These are phyloP conservation scores for Phytophthora meadii DNA, from an alignment of 352 stramenopile genomes.

Conservation along the genomic window DNA sequence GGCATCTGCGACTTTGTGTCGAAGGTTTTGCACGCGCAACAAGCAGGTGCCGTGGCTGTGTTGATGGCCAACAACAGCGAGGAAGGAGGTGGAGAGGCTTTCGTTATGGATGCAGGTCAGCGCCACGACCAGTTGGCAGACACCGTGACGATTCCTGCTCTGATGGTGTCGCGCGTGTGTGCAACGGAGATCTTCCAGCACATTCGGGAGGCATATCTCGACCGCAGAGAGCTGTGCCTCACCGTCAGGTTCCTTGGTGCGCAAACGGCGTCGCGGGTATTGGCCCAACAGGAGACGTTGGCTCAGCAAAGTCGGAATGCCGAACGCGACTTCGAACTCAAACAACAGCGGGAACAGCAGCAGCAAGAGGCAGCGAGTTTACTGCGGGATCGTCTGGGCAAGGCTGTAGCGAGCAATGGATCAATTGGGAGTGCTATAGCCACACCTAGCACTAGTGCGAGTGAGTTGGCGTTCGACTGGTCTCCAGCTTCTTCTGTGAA, in stretches of 20 bases:
- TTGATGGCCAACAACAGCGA: slow-evolving; percentile 64
- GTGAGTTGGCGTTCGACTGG: slow-evolving; percentile 24
- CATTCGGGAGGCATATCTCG: slow-evolving; percentile 55
- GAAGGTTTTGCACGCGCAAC: slow-evolving; percentile 74
- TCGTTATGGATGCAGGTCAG: slow-evolving; percentile 76
- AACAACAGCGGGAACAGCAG: slow-evolving; percentile 50
- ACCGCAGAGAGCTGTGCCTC: slow-evolving; percentile 44
- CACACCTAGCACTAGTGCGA: slow-evolving; percentile 26
- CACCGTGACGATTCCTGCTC: slow-evolving; percentile 54
- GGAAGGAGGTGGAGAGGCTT: slow-evolving; percentile 42
- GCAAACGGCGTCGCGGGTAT: slow-evolving; percentile 53
- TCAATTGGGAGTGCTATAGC: slow-evolving; percentile 8
- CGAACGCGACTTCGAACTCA: slow-evolving; percentile 28
- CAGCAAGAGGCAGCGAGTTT: slow-evolving; percentile 58
- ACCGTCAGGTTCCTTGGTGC: slow-evolving; percentile 69
- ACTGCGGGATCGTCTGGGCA: slow-evolving; percentile 59
- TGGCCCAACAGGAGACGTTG: slow-evolving; percentile 55
- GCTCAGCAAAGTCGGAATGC: slow-evolving; percentile 31
- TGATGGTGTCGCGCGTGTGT: slow-evolving; percentile 66
- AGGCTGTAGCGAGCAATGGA: slow-evolving; percentile 5
- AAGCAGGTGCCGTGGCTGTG: slow-evolving; percentile 69
- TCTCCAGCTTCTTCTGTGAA: slow-evolving; percentile 22
- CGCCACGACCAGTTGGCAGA: slow-evolving; percentile 28
- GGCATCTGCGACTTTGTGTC: slow-evolving; percentile 83
- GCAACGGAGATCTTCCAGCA: slow-evolving; percentile 60